Conservation (phyloP, 306 rosid genomes). For the Hippophae tibetana region DNA sequence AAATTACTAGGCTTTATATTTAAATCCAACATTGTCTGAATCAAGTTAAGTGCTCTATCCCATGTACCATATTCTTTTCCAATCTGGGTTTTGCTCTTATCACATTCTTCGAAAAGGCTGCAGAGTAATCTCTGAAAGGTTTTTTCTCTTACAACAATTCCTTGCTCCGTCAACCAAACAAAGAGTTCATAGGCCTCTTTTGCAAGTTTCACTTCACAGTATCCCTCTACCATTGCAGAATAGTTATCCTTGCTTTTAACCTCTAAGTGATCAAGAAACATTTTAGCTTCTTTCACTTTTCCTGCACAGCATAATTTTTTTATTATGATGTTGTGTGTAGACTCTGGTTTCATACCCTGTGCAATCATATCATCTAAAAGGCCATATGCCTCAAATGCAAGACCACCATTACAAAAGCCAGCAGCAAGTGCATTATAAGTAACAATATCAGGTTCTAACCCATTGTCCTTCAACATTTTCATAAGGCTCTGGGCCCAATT, state of each 20-base stretch:
- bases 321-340: conserved; percentile 53
- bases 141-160: conserved; percentile 24
- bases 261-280: conserved; percentile 36
- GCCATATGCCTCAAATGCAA: conserved; percentile 21
- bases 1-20: conserved; percentile 41
- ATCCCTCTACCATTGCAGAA: conserved; percentile 62
- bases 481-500: conserved; percentile 31
- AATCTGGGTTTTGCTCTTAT: neutral
- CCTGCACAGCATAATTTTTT: conserved; percentile 60
- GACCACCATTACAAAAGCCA: conserved; percentile 51
- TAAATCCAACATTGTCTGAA: conserved; percentile 33
- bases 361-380: conserved; percentile 47
- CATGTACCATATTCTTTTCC: no score
- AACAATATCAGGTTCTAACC: conserved; percentile 58
- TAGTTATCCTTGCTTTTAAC: conserved; percentile 43
- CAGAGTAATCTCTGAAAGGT: conserved; percentile 40
- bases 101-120: conserved; percentile 45
- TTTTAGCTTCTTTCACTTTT: conserved; percentile 54
- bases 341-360: conserved; percentile 43
- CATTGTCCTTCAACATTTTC: conserved; percentile 45
- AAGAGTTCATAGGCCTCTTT: conserved; percentile 41
- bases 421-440: conserved; percentile 59
- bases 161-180: conserved; percentile 34
- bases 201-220: conserved; percentile 43
- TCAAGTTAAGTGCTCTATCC: conserved; percentile 28